Evolutionary conservation across 164 flowering plant genomes (phyloP), one percentile per base, ranked within the genome.

Genomic region (Magnolia sinica): DNA sequence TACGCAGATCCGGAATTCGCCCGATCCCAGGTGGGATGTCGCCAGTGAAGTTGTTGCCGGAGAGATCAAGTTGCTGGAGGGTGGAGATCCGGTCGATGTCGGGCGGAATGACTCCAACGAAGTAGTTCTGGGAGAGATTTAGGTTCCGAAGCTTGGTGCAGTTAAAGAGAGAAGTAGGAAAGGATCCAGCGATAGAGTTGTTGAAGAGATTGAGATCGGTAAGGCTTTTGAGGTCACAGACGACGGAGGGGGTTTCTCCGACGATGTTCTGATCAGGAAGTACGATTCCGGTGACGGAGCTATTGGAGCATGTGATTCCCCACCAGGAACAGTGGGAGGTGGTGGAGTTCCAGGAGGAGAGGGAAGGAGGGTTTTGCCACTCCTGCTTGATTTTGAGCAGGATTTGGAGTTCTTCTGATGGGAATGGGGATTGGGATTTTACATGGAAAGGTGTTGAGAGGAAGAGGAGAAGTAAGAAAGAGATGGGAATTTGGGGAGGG

Each of bases 11-110:
- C 8, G 83, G 7, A 2, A 93, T 68, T 3, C 77, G 52, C 2
- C 91, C 92, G 6, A 93, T 81, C 1, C 81, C 73, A 8, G 82
- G 74, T 0, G 98, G 98, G 37, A 95, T 87, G 72, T 89, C 84
- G 13, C 96, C 95, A 49, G 92, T 63, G 86, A 93, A 91, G 76
- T 90, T 90, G 82, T 95, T 95, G 1, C 50, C 88, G 1, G 79
- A 70, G 22, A 95, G 79, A 78, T 84, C 74, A 11, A 95, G 76
- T 68, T 55, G 75, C 49, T 14, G 77, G 24, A 95, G 90, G 8
- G 18, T 45, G 0, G 76, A 19, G 10, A 95, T 68, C 14, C 80
- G 80, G 80, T 87, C 76, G n/a, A 95, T 81, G 23, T 87, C 89
- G 7, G 59, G 66, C 4, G 98, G 98, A 19, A 95, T 77, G 0